Evolutionary conservation across 23 red algal genomes (phyloP).

Genomic region (Agarophyton chilense): DNA sequence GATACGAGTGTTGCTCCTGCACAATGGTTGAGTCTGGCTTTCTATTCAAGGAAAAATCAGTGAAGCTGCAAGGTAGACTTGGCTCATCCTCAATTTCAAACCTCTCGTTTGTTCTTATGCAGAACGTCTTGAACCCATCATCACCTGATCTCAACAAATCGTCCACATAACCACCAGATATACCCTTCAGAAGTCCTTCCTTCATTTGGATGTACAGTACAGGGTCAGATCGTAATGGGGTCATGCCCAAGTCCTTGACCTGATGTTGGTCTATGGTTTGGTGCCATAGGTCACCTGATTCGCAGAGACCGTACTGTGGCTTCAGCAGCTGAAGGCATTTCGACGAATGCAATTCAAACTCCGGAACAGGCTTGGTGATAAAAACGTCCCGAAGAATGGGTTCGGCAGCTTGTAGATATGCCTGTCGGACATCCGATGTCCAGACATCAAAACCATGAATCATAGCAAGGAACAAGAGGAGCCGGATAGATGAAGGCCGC

Average conservation of each 20-base stretch:
- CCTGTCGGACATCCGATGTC: constrained; percentile 22
- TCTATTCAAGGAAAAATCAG: too few relatives aligned
- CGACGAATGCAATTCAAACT: constrained; percentile 10
- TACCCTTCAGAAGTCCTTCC: too few relatives aligned
- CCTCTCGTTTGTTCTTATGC: too few relatives aligned
- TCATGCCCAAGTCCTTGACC: too few relatives aligned
- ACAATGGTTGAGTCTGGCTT: not conserved
- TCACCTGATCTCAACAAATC: too few relatives aligned
- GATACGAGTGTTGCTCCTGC: constrained; percentile 27
- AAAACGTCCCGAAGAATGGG: not conserved
- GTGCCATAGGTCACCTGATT: too few relatives aligned
- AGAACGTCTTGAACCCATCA: too few relatives aligned
- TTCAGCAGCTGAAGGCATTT: constrained; percentile 7
- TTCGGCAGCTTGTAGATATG: constrained; percentile 33
- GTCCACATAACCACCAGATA: too few relatives aligned
- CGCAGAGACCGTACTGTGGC: constrained; percentile 23
- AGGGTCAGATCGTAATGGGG: too few relatives aligned
- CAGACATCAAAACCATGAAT: not conserved
- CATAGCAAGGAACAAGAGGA: not conserved
- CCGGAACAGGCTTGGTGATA: not conserved
- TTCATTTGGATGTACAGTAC: too few relatives aligned
- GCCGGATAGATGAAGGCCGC: not conserved
- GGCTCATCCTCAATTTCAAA: constrained; percentile 44
- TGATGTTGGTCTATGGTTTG: too few relatives aligned
- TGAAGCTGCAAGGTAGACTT: constrained; percentile 16